Evolutionary conservation across 2,329 filamentous ascomycete species (phyloP), one percentile per base, ranked within the genome.

Genomic region (Colletotrichum sp.): DNA sequence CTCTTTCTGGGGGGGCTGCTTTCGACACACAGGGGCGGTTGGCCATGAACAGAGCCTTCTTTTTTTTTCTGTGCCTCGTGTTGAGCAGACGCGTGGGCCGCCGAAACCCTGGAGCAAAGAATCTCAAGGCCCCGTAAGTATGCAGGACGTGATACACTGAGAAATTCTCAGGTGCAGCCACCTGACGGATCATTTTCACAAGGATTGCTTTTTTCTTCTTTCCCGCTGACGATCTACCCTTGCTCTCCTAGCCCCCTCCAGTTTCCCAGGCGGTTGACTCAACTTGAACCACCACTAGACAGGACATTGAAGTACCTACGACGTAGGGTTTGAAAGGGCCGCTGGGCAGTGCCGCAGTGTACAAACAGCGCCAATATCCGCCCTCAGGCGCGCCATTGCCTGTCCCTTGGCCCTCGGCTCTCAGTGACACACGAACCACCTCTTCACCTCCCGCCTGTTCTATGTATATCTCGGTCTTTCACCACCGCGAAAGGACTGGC

Each of bases 401-500:
- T 34, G 21, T 30, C 24, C 38, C 58, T 48, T 60, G 43, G 36
- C 32, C 48, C 36, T 58, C 58, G 34, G 52, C 61, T 28, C 30
- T 66, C 36, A 55, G 52, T 65, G 64, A 48, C 32, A 68, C 48
- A 38, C 18, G 13, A 62, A 38, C 26, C 34, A 72, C 43, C 38
- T 34, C 21, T 38, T 38, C 16, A 18, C 38, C 7, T 36, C 34
- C 55, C 30, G 48, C 68, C 62, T 71, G 66, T 64, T 77, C 72
- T 75, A 77, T 77, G 68, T 66, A 76, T 76, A 77, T 76, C 72
- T 69, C 72, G 66, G 66, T 28, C 38, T 70, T 43, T 48, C 62
- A 58, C 48, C 72, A 64, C 24, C 62, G 72, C 62, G 71, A 67
- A 58, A 55, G 61, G 58, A 28, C 58, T 48, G 70, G 55, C 52